Percentiles rank a stretch among this genome's conserved stretches.
Conservation (phyloP, 2,329 filamentous ascomycete species). For the Daldinia sp. region DNA sequence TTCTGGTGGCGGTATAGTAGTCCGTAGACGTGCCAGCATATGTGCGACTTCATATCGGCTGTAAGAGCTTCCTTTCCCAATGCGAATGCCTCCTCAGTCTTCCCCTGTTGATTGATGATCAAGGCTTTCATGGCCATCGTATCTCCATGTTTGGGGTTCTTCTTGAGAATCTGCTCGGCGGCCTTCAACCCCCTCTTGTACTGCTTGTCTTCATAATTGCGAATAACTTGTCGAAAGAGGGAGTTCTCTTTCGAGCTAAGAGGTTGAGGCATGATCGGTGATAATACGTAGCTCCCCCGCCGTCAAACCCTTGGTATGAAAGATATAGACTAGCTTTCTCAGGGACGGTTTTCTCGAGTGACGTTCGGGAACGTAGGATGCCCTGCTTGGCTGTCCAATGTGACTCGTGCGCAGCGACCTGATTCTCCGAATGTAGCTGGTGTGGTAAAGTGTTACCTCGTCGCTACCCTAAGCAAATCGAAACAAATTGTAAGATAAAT, state of each 20-base stretch:
- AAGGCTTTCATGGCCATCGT: slow-evolving; percentile 99
- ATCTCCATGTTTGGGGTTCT: slow-evolving; percentile 95
- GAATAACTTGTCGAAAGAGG: slow-evolving; percentile 93
- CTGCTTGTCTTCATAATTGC: slow-evolving; percentile 97
- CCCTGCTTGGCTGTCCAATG: slow-evolving; percentile 1
- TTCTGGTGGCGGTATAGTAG: slow-evolving; percentile 91
- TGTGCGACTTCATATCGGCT: slow-evolving; percentile 98
- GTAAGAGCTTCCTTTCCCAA: slow-evolving; percentile 91
- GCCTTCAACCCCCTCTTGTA: slow-evolving; percentile 95
- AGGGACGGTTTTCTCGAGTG: neutral
- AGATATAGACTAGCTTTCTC: slow-evolving; percentile 1
- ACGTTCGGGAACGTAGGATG: neutral
- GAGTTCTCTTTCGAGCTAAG: slow-evolving; percentile 88
- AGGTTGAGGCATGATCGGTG: slow-evolving; percentile 70
- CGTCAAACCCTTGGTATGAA: slow-evolving; percentile 6
- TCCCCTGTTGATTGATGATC: slow-evolving; percentile 91
- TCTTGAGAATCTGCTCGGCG: slow-evolving; percentile 95
- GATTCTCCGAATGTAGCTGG: slow-evolving; percentile 7
- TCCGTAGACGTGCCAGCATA: slow-evolving; percentile 99
- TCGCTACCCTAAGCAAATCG: neutral
- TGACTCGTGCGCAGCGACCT: slow-evolving; percentile 14
- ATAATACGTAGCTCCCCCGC: slow-evolving; percentile 26
- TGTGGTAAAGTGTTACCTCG: neutral
- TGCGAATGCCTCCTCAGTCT: slow-evolving; percentile 91
- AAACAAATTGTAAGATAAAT: neutral